phyloP scores from a whole-genome alignment of 129 eudicot species.

The Saussurea involucrata region DNA sequence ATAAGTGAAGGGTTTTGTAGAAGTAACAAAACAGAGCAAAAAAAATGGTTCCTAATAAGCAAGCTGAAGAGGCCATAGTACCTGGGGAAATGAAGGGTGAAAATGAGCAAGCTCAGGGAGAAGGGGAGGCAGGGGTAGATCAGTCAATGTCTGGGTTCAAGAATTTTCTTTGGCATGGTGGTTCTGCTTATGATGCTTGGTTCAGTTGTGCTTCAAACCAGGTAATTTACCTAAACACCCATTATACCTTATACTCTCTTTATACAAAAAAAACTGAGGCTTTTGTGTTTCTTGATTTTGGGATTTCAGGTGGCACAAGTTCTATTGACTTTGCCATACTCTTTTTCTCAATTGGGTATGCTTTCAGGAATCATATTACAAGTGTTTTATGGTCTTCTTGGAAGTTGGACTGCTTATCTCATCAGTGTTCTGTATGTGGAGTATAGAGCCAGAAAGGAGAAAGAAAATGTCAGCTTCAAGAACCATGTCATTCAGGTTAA shows the following conservation, averaged over 20 bases:
- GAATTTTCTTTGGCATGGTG: constrained; percentile 81
- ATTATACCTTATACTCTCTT: neutral
- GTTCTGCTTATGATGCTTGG: constrained; percentile 92
- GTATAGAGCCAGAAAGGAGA: constrained; percentile 74
- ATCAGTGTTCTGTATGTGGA: constrained; percentile 81
- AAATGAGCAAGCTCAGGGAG: constrained; percentile 41
- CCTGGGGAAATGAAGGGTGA: constrained; percentile 41
- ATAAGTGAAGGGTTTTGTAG: constrained; percentile 8
- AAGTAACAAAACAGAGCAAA: neutral
- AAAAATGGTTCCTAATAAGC: constrained; percentile 51
- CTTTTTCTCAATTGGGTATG: constrained; percentile 89
- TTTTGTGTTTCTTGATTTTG: constrained; percentile 7
- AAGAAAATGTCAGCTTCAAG: constrained; percentile 72
- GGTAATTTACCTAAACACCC: constrained; percentile 32
- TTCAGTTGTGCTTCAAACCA: constrained; percentile 84
- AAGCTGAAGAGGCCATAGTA: constrained; percentile 65
- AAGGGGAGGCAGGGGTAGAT: constrained; percentile 32
- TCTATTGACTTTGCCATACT: constrained; percentile 73
- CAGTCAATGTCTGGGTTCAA: constrained; percentile 49
- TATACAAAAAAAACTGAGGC: constrained; percentile 9
- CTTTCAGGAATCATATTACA: constrained; percentile 69
- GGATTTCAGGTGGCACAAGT: constrained; percentile 79
- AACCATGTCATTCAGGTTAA: constrained; percentile 84
- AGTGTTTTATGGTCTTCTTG: constrained; percentile 73
- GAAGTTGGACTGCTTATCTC: constrained; percentile 94